These are phyloP conservation scores for Fusarium subglutinans DNA, from an alignment of 2,329 filamentous ascomycete species.

Conservation along the genomic window DNA sequence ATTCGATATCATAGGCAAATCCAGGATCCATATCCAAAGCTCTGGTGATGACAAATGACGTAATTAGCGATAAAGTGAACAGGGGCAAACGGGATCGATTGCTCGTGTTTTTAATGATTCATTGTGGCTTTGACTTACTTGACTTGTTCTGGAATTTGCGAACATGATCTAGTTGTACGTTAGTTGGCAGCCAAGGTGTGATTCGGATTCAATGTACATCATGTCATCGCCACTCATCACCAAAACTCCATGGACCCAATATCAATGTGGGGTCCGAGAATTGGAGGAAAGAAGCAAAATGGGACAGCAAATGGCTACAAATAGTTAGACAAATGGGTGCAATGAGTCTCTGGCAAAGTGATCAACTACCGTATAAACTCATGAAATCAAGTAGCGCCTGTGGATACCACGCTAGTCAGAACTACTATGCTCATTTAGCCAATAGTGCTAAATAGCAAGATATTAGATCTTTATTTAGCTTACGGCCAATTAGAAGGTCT, in stretches of 20 bases:
- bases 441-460: too few relatives aligned
- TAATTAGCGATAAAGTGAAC: background rate
- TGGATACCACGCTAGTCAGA: too few relatives aligned
- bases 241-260: background rate
- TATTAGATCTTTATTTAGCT: too few relatives aligned
- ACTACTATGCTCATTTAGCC: too few relatives aligned
- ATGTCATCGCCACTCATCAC: background rate
- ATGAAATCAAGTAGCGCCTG: too few relatives aligned
- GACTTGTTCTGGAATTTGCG: background rate
- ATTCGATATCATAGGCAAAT: background rate
- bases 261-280: background rate
- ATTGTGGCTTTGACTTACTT: constrained; percentile 1
- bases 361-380: background rate
- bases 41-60: constrained; percentile 8
- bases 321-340: background rate
- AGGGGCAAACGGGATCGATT: background rate
- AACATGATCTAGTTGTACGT: background rate
- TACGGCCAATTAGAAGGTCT: too few relatives aligned
- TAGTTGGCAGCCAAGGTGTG: background rate
- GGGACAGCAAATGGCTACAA: background rate
- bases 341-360: background rate
- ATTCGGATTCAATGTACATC: background rate
- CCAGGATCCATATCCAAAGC: background rate
- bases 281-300: background rate
- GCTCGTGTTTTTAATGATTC: constrained; percentile 9